Evolutionary conservation across 179 eudicot species (phyloP).

Genomic region (Corrigiola litoralis): DNA sequence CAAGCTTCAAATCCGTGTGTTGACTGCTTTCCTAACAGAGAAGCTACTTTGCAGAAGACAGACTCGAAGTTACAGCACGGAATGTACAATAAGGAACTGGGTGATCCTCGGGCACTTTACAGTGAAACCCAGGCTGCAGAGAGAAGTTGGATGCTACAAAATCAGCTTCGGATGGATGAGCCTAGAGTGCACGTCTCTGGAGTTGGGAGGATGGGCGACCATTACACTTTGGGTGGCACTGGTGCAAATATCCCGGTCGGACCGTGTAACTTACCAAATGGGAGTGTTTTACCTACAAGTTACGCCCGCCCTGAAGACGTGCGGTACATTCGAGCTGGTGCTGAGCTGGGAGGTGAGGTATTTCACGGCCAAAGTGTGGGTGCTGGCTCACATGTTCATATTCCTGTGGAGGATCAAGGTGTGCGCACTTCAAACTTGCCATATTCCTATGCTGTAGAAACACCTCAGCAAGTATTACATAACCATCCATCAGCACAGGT

Average conservation of each 20-base stretch:
- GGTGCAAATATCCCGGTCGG: constrained; percentile 37
- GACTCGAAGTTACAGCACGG: constrained; percentile 51
- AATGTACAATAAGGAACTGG: constrained; percentile 42
- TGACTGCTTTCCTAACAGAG: constrained; percentile 57
- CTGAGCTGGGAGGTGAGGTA: constrained; percentile 53
- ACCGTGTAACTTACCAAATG: constrained; percentile 37
- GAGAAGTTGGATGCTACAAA: constrained; percentile 51
- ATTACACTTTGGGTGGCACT: constrained; percentile 44
- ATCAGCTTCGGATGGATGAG: constrained; percentile 52
- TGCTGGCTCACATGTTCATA: constrained; percentile 48
- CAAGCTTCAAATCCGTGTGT: constrained; percentile 43
- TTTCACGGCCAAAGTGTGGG: constrained; percentile 50
- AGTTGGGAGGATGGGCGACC: constrained; percentile 58
- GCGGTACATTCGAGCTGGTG: constrained; percentile 46
- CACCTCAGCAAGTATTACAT: constrained; percentile 44
- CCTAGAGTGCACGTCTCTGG: constrained; percentile 45
- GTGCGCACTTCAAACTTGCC: constrained; percentile 46
- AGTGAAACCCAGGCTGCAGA: constrained; percentile 47
- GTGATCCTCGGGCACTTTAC: constrained; percentile 37
- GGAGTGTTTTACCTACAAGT: constrained; percentile 33
- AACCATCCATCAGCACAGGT: constrained; percentile 49
- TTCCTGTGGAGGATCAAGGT: constrained; percentile 53
- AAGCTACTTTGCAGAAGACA: constrained; percentile 42
- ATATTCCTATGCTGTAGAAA: constrained; percentile 54
- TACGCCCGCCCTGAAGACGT: constrained; percentile 57